A percentile compares a stretch with the other conserved stretches of the same genome.
These are phyloP conservation scores for Annona squamosa DNA, from an alignment of 164 flowering plant genomes.

Conservation along the genomic window DNA sequence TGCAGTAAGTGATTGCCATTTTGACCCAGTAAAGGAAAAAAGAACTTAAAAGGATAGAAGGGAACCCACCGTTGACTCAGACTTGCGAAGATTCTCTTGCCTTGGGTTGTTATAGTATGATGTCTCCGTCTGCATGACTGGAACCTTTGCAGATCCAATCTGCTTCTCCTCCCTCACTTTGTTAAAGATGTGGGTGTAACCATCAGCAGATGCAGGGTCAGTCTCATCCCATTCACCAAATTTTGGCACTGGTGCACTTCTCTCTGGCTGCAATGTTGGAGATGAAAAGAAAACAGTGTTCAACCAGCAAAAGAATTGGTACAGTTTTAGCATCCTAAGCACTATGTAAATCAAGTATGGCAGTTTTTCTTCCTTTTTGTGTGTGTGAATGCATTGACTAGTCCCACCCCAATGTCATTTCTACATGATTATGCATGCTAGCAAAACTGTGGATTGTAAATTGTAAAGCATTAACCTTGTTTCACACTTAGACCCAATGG, in stretches of 20 bases:
- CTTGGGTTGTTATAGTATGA: constrained; percentile 8
- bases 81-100: constrained; percentile 3
- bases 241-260: constrained; percentile 69
- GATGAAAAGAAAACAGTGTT: not conserved
- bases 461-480: not conserved
- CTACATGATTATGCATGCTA: not conserved
- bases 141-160: constrained; percentile 21
- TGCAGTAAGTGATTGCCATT: not conserved
- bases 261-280: constrained; percentile 41
- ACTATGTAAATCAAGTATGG: not conserved
- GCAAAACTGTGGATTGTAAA: not conserved
- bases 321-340: not conserved
- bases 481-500: not conserved
- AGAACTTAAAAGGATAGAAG: not conserved
- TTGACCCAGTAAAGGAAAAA: not conserved
- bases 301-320: not conserved
- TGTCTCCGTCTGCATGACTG: constrained; percentile 10
- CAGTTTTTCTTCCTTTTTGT: not conserved
- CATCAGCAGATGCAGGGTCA: constrained; percentile 71
- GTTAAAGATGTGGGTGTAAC: constrained; percentile 72
- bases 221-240: constrained; percentile 88
- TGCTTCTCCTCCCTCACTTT: constrained; percentile 66
- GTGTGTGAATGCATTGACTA: not conserved
- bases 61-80: constrained; percentile 1
- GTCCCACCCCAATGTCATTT: not conserved